A percentile compares a stretch with the other conserved stretches of the same genome.
Evolutionary conservation across 768 basidiomycete genomes (phyloP).

Genomic region (Naematelia encephala): DNA sequence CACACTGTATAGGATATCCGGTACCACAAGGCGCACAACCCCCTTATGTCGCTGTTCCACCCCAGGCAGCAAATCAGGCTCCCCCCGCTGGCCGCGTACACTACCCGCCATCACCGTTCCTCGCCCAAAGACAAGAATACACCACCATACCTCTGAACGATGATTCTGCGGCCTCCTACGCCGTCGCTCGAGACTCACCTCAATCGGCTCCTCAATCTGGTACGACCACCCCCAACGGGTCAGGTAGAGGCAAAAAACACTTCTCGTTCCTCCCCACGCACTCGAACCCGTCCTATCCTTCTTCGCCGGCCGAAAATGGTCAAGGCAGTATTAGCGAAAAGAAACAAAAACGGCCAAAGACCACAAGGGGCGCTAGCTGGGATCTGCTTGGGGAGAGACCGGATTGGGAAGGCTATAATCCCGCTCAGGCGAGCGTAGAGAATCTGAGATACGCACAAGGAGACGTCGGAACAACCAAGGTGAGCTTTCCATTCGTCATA

Average conservation of each 20-base stretch:
- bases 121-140: conserved; percentile 23
- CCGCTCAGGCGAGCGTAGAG: conserved; percentile 41
- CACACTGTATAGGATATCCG: conserved; percentile 5
- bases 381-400: conserved; percentile 40
- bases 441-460: conserved; percentile 49
- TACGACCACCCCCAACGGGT: conserved; percentile 22
- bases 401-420: conserved; percentile 51
- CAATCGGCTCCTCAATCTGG: conserved; percentile 11
- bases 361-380: conserved; percentile 26
- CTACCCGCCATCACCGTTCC: conserved; percentile 37
- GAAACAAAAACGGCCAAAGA: conserved; percentile 28
- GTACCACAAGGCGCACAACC: conserved; percentile 11
- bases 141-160: conserved; percentile 32
- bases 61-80: conserved; percentile 14
- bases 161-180: not conserved
- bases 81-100: conserved; percentile 24
- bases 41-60: conserved; percentile 15
- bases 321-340: conserved; percentile 9
- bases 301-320: conserved; percentile 9
- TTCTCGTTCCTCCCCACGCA: conserved; percentile 34
- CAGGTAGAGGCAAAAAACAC: conserved; percentile 22
- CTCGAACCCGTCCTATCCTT: conserved; percentile 9
- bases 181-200: not conserved
- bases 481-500: conserved; percentile 15
- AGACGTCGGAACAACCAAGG: conserved; percentile 49